phyloP scores from a whole-genome alignment of 2,329 filamentous ascomycete genomes.

The Coniella vitis region DNA sequence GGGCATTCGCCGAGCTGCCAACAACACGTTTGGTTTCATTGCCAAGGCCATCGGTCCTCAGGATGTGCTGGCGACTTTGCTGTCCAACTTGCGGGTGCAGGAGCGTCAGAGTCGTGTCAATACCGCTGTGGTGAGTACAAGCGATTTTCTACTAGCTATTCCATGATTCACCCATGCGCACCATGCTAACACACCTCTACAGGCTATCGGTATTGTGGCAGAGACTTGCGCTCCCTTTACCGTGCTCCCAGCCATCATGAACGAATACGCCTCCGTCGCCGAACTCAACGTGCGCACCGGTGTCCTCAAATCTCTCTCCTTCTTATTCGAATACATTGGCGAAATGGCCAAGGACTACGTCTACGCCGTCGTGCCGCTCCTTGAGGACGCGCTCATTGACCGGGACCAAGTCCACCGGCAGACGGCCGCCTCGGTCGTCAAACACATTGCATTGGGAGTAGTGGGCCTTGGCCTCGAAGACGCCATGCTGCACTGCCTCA shows the following conservation, averaged over 20 bases:
- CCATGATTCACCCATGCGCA: background rate
- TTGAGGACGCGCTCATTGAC: constrained; percentile 96
- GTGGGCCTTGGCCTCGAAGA: constrained; percentile 96
- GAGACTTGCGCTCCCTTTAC: constrained; percentile 98
- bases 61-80: constrained; percentile 88
- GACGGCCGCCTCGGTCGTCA: constrained; percentile 92
- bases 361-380: constrained; percentile 89
- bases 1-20: constrained; percentile 93
- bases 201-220: constrained; percentile 91
- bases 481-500: constrained; percentile 95
- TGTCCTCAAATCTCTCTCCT: constrained; percentile 92
- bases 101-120: constrained; percentile 98
- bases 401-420: constrained; percentile 97
- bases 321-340: constrained; percentile 98
- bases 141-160: background rate
- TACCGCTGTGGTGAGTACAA: constrained; percentile 61
- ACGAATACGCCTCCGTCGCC: constrained; percentile 87
- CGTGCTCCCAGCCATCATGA: constrained; percentile 97
- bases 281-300: constrained; percentile 99
- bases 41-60: constrained; percentile 98
- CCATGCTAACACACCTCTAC: background rate
- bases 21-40: constrained; percentile 99
- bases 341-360: constrained; percentile 99
- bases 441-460: constrained; percentile 96
- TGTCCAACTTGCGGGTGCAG: constrained; percentile 95